phyloP scores from a whole-genome alignment of 805 yeast genomes.

The Candida cerambycidarum region DNA sequence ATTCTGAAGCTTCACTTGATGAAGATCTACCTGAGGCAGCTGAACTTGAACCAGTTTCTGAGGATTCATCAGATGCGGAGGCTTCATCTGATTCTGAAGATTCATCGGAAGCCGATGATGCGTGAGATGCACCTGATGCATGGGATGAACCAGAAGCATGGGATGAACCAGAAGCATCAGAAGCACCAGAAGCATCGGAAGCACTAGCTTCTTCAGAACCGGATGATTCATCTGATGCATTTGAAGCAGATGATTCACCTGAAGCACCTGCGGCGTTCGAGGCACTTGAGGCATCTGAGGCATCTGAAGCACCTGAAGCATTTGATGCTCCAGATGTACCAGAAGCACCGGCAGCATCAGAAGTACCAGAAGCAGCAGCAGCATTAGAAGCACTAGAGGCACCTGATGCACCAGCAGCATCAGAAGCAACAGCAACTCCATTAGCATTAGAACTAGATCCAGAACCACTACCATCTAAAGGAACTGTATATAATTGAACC shows the following conservation, averaged over 20 bases:
- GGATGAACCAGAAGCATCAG: slow-evolving; percentile 3
- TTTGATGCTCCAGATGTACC: background rate
- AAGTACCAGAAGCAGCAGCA: slow-evolving; percentile 1
- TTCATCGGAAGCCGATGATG: slow-evolving; percentile 1
- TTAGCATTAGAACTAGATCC: background rate
- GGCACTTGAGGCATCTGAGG: background rate
- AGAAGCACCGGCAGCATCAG: background rate
- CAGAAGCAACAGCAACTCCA: too few species aligned
- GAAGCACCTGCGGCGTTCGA: slow-evolving; percentile 1
- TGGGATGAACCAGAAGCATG: slow-evolving; percentile 1
- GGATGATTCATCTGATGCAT: background rate
- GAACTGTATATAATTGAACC: slow-evolving; percentile 6
- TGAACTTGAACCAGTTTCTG: slow-evolving; percentile 24
- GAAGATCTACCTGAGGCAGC: slow-evolving; percentile 20
- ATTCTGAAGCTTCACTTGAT: slow-evolving; percentile 18
- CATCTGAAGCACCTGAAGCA: background rate
- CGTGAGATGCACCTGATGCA: slow-evolving; percentile 1
- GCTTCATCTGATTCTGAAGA: slow-evolving; percentile 2
- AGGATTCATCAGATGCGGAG: slow-evolving; percentile 20
- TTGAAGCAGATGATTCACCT: background rate
- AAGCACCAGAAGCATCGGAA: slow-evolving; percentile 3
- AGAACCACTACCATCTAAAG: background rate
- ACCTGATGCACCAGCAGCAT: too few species aligned
- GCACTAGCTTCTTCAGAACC: background rate
- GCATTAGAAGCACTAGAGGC: background rate